Base-by-base conservation (phyloP, 2,329 filamentous ascomycete genomes). In the Diaporthe longicolla region DNA sequence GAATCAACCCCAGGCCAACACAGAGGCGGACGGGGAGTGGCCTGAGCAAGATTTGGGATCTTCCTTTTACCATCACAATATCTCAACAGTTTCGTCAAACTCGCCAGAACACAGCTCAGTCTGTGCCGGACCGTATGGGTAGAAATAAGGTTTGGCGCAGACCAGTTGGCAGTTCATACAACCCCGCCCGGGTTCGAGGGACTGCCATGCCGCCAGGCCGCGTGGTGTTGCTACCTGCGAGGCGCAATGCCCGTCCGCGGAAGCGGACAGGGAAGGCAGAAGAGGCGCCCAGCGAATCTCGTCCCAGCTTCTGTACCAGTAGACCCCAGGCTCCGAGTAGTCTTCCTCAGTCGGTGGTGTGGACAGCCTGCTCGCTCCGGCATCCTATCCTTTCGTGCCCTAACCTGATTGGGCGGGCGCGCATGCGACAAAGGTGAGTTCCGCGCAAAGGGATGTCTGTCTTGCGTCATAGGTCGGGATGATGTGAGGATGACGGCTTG, bases 391-490 rank as follows among this genome's bases (percentile, higher is more conserved):
- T n/a, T 15, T 58, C 32, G 48, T 45, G 11, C 37, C 54, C 48
- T 55, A 71, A 63, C 70, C 32, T 71, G 43, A 71, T 71, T 71
- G 70, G 70, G 48, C 48, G 13, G 32, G 11, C 32, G 48, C n/a
- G 48, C 63, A 54, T 40, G 48, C 48, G 32, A 68, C 63, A 68
- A 40, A 40, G 29, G 48, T 26, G 63, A 40, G 29, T 32, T 63
- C 68, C 52, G 52, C 59, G 32, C 29, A 48, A 54, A 63, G 35
- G 43, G 45, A 48, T 69, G 74, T 57, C 35, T 58, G 50, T 63
- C 61, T 75, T 75, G 74, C 74, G 74, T 75, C 74, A 75, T 75
- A 71, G 69, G 58, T 66, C 72, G 68, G 70, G 70, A 63, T 61
- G 63, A 43, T 45, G 55, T 63, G n/a, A 63, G 57, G 29, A n/a